A percentile compares a stretch with the other conserved stretches of the same genome.
phyloP scores from a whole-genome alignment of 805 yeast species.

The Hanseniaspora guilliermondii region DNA sequence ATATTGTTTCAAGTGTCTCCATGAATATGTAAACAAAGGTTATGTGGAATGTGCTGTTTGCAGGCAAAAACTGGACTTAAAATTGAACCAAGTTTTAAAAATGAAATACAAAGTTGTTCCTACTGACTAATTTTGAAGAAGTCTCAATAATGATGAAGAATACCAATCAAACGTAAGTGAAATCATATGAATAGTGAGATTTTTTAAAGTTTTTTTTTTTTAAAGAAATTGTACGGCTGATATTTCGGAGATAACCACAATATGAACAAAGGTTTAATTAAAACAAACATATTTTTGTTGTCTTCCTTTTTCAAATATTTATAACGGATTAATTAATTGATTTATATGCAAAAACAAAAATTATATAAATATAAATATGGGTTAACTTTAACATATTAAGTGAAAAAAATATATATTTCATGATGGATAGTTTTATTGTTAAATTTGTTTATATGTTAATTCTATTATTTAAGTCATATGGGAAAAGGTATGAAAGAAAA shows the following conservation, averaged over 20 bases:
- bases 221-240: not conserved
- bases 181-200: too few species aligned
- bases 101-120: constrained; percentile 23
- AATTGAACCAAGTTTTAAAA: constrained; percentile 24
- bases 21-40: constrained; percentile 27
- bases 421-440: too few species aligned
- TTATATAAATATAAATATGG: not conserved
- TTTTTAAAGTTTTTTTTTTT: not conserved
- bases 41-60: constrained; percentile 35
- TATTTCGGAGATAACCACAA: not conserved
- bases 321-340: not conserved
- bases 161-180: too few species aligned
- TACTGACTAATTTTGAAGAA: not conserved
- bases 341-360: not conserved
- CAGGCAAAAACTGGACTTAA: constrained; percentile 28
- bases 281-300: not conserved
- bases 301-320: not conserved
- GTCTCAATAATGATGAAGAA: too few species aligned
- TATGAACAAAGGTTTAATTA: not conserved
- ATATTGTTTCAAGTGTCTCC: constrained; percentile 43
- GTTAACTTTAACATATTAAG: too few species aligned
- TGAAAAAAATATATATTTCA: too few species aligned
- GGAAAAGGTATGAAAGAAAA: too few species aligned
- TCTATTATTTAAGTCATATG: too few species aligned
- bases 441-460: too few species aligned